phyloP scores from a whole-genome alignment of 1,284 basidiomycete genomes.

The Farysia itapuensis region DNA sequence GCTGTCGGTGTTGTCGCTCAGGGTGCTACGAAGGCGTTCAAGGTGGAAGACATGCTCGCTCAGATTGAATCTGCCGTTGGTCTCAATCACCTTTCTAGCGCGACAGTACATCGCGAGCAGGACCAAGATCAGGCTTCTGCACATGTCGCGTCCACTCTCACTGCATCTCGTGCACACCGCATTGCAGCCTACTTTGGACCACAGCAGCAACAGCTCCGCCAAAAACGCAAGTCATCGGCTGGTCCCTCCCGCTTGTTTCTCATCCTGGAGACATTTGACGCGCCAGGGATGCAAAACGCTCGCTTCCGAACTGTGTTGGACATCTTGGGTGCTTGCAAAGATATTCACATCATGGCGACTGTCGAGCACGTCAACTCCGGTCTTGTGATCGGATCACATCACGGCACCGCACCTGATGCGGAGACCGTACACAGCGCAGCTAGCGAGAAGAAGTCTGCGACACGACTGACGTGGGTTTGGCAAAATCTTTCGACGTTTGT shows the following conservation, averaged over 20 bases:
- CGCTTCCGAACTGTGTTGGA: slow-evolving; percentile 29
- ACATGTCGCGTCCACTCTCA: slow-evolving; percentile 17
- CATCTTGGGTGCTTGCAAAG: slow-evolving; percentile 5
- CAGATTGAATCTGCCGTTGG: slow-evolving; percentile 23
- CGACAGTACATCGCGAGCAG: not conserved
- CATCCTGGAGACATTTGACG: slow-evolving; percentile 31
- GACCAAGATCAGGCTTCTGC: not conserved
- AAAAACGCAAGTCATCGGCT: not conserved
- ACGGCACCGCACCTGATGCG: not conserved
- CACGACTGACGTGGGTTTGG: slow-evolving; percentile 21
- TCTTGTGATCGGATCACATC: slow-evolving; percentile 1
- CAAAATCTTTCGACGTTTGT: slow-evolving; percentile 33
- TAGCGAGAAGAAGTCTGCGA: not conserved
- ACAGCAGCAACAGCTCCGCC: not conserved
- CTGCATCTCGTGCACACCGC: slow-evolving; percentile 20
- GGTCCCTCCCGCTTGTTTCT: slow-evolving; percentile 25
- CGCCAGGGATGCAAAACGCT: slow-evolving; percentile 27
- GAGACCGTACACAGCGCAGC: not conserved
- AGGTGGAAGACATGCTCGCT: slow-evolving; percentile 32
- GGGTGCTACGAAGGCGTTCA: slow-evolving; percentile 36
- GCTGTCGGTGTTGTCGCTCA: slow-evolving; percentile 40
- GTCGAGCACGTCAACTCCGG: slow-evolving; percentile 34
- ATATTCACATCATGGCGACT: slow-evolving; percentile 39
- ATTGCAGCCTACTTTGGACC: slow-evolving; percentile 22
- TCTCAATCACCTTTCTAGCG: slow-evolving; percentile 10